Base-by-base conservation (phyloP, 306 rosid genomes). In the Casuarina equisetifolia region DNA sequence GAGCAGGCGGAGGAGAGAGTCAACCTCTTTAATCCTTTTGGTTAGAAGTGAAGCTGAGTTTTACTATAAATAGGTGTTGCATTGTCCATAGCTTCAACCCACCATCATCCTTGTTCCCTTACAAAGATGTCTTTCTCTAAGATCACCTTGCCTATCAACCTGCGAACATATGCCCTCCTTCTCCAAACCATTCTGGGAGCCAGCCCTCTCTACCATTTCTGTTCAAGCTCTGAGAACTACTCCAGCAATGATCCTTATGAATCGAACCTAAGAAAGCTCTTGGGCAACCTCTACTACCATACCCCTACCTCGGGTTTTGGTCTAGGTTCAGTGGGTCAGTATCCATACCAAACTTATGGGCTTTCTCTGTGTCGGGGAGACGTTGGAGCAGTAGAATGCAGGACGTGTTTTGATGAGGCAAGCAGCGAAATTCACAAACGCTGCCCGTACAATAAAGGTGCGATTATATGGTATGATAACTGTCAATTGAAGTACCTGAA, bases 391-490 rank as follows among this genome's bases (percentile, higher is more conserved):
- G 0, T 13, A 3, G 76, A 38, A n/a, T 72, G 63, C 38, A 16
- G 17, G 43, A 38, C 12, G 0, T 72, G 76, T 9, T 42, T 72
- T 2, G 15, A 8, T 36, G 61, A 52, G 44, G 76, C 76, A 0
- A 13, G 7, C 4, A 38, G 13, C 63, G 16, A 72, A 32, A 49
- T 51, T 13, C 59, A 17, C 43, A 36, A 50, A 6, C 46, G 10
- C 15, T 72, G 76, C 76, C 61, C 63, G 1, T 48, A 72, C 17
- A 9, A 52, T 9, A 52, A 51, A 72, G 62, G 76, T 49, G 76
- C 62, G 2, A 49, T 52, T 11, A 36, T 49, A 38, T 72, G 76
- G 63, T 49, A 32, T 5, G 63, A 52, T 11, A 15, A 49, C 17
- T 72, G 76, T 51, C 44, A 51, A 6, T 12, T 32, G 45, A 72